Percentiles rank a stretch among this genome's conserved stretches.
Evolutionary conservation across 2,329 filamentous ascomycete species (phyloP).

Genomic region (Chaetomium sp.): DNA sequence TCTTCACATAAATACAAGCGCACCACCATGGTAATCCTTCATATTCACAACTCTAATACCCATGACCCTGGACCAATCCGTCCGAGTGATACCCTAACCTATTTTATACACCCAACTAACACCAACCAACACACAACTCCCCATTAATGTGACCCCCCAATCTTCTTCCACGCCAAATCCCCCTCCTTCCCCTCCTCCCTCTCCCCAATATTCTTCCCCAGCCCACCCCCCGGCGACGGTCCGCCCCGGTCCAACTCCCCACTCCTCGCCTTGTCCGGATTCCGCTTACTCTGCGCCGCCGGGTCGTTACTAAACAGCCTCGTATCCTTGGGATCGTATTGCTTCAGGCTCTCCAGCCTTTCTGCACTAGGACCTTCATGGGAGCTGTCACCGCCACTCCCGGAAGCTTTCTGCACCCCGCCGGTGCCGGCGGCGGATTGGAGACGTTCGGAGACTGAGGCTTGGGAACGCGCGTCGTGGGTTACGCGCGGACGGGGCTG

Average conservation of each 20-base stretch:
- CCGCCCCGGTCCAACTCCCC: slow-evolving; percentile 3
- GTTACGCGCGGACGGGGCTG: slow-evolving; percentile 16
- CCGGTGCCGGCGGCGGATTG: slow-evolving; percentile 13
- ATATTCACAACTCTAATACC: too few relatives aligned
- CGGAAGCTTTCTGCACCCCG: slow-evolving; percentile 7
- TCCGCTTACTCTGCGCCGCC: slow-evolving; percentile 14
- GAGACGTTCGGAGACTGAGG: slow-evolving; percentile 15
- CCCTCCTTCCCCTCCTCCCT: not conserved
- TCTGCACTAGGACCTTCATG: too few relatives aligned
- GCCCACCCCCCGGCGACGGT: not conserved
- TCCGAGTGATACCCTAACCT: too few relatives aligned
- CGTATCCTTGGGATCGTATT: slow-evolving; percentile 16
- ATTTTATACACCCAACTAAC: too few relatives aligned
- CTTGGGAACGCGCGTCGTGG: not conserved
- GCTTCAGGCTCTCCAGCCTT: not conserved
- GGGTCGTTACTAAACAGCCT: slow-evolving; percentile 3
- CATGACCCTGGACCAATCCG: too few relatives aligned
- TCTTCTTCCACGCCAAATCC: slow-evolving; percentile 1
- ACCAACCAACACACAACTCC: too few relatives aligned
- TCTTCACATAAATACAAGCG: too few relatives aligned
- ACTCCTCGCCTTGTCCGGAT: slow-evolving; percentile 24
- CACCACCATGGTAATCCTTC: too few relatives aligned
- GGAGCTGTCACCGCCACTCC: not conserved
- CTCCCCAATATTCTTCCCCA: slow-evolving; percentile 5
- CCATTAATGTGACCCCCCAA: not conserved